Evolutionary conservation across 768 basidiomycete species (phyloP), one percentile per base, ranked within the genome.

Genomic region (Tulasnella sp.): DNA sequence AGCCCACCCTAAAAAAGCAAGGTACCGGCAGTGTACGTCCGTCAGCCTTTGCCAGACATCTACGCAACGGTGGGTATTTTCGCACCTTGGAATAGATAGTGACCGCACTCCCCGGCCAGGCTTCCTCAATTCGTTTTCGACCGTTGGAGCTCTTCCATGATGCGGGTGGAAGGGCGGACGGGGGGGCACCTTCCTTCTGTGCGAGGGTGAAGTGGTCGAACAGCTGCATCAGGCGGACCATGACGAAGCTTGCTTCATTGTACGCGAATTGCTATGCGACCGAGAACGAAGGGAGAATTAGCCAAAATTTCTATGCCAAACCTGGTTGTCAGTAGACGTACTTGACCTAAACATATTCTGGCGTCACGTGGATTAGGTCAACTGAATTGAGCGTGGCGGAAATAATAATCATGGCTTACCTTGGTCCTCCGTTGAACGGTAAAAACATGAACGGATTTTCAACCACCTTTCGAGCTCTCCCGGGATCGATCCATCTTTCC

Each of bases 401-500:
- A 9, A 41, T 41, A 3, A 3, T 3, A 41, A 41, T 41, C 3
- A n/a, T 37, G n/a, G n/a, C n/a, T n/a, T n/a, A n/a, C 78, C 78
- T 18, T 31, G 80, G 80, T 3, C 80, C 80, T 31, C 44, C 80
- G 42, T 74, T 74, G 60, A 81, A 81, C 41, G 80, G 77, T 34
- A 78, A 34, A 46, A 81, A 81, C 46, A n/a, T 28, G 31, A 74
- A 81, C 37, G 80, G 75, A 46, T 81, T 42, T 9, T 34, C 76
- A 22, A 73, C 69, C 22, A 37, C 64, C 41, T 79, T 72, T 9
- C 24, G 28, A 50, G 44, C 44, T 14, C 28, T 20, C 54, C 7
- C 54, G 8, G 22, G 41, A 37, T 77, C 81, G 48, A 84, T 31
- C 86, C 86, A 87, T 42, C 86, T 80, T 75, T 85, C 84, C 22